Base-by-base conservation (phyloP, 306 rosid species). In the Datisca glomerata region DNA sequence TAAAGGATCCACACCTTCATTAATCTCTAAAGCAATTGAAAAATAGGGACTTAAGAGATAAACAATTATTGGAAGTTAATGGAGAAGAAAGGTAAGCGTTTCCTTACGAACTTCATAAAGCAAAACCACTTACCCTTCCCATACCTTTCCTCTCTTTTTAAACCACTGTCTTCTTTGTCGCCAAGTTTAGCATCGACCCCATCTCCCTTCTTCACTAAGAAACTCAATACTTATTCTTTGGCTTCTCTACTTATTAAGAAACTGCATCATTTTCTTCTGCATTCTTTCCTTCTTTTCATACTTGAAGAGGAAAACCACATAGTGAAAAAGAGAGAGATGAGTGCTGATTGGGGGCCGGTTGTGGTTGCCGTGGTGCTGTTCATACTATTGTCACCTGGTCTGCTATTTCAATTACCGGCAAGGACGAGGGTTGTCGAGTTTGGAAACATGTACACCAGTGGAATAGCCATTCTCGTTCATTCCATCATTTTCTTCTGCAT, bases 391-490 rank as follows among this genome's bases (percentile, higher is more conserved):
- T 91, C 98, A 1, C 96, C 96, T 0, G 96, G 98, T 43, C 63
- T 91, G 67, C 77, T 91, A 12, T 80, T 84, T 60, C 98, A 91
- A 34, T 21, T 91, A 17, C 96, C 98, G 1, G 69, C 94, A 20
- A 80, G 92, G 64, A 40, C 40, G 29, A 63, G 96, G 28, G 71
- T 81, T 25, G 58, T 91, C 59, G 98, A 91, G 68, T 91, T 91
- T 29, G 98, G 98, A 6, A 91, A 75, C 81, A 84, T 91, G 98
- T 14, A 12, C 64, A 91, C 98, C 8, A 91, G 98, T 43, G 98
- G 98, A 38, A 84, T 91, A 44, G 76, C 98, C 36, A 80, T 91
- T 67, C 73, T 91, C 60, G 51, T 91, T 52, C 98, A 89, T 56
- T 95, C 98, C 49, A 17, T 89, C 44, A 64, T 89, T 15, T 89